Evolutionary conservation across 768 basidiomycete species (phyloP), one percentile per base, ranked within the genome.

Genomic region (Trametes punicea): DNA sequence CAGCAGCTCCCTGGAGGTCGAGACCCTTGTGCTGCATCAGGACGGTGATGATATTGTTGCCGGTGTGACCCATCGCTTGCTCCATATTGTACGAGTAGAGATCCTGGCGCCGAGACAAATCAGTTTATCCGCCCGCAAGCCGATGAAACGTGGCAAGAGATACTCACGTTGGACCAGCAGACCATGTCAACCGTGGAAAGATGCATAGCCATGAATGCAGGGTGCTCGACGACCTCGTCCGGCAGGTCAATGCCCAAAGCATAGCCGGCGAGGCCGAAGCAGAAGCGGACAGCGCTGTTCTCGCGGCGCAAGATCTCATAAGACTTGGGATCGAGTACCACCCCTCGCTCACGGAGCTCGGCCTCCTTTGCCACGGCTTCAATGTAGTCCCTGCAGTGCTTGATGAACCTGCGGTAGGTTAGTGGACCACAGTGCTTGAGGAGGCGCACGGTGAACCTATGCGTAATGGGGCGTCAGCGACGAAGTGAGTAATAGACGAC

Each of bases 11-110:
- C 68, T 88, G 86, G 45, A 87, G 71, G 51, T 74, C 73, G 46
- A 84, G 67, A 20, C 70, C 62, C 50, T 76, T 76, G 59, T 80
- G 77, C 56, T 79, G 68, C 82, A 87, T 86, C 56, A 86, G 75
- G 33, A 87, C 83, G 8, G 83, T 84, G 47, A 90, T 73, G 61
- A 88, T 75, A 66, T 88, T 89, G 65, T 86, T 87, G 54, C 81
- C 82, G 25, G 71, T 74, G 48, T 82, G 79, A 18, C 85, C 87
- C 62, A 80, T 80, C 47, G 80, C 77, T 62, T 85, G 83, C 62
- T 90, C 86, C 79, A 85, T 82, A 67, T 85, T 81, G 69, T 87
- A 88, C 7, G 84, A 87, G 64, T 85, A 87, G 15, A 87, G 69
- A 57, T 88, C 85, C 85, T 86, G 62, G 41, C 26, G 38, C 46